These are phyloP conservation scores for Entamoeba dispar DNA, from an alignment of 208 protist genomes.

Conservation along the genomic window DNA sequence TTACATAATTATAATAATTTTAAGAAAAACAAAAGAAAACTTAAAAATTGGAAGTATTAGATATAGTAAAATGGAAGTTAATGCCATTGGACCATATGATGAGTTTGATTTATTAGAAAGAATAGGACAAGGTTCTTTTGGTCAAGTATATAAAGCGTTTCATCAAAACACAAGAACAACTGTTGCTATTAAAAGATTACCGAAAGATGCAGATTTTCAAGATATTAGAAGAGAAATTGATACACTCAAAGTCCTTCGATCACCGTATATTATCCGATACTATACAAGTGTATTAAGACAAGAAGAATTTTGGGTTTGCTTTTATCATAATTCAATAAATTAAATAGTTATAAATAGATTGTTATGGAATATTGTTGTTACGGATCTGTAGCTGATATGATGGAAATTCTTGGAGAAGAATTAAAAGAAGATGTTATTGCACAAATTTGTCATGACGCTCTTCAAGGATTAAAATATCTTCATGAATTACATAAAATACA, in stretches of 20 bases:
- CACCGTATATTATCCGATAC: not conserved
- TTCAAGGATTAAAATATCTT: constrained; percentile 53
- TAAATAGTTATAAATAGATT: not conserved
- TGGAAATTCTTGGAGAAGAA: constrained; percentile 26
- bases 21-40: no score
- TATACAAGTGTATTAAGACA: not conserved
- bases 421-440: constrained; percentile 43
- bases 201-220: not conserved
- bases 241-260: not conserved
- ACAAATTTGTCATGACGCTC: constrained; percentile 6
- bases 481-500: constrained; percentile 58
- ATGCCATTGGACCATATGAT: not conserved
- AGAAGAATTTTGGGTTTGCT: not conserved
- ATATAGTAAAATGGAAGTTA: no score
- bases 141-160: not conserved
- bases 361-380: not conserved
- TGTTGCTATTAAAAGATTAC: not conserved
- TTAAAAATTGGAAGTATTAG: no score
- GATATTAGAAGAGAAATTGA: not conserved
- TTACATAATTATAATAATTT: no score
- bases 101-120: not conserved
- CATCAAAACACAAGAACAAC: not conserved
- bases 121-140: not conserved
- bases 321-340: not conserved
- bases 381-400: constrained; percentile 50